Conservation (phyloP, 2,329 filamentous ascomycete genomes). For the Cladosporium colombiae region DNA sequence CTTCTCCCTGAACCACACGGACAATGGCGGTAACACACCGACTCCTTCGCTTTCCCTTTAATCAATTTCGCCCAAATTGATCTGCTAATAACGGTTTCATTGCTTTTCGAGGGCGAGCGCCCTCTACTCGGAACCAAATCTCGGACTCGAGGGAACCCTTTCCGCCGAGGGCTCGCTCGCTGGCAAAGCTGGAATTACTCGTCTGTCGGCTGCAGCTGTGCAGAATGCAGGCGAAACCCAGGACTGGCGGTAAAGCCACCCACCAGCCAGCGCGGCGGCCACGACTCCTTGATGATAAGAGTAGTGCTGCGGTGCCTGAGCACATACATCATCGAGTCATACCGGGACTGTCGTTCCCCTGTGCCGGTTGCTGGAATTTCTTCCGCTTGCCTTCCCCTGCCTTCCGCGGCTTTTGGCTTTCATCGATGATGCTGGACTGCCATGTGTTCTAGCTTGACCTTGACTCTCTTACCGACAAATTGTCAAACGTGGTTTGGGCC, state of each 20-base stretch:
- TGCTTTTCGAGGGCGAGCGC: not conserved
- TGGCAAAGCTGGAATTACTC: not conserved
- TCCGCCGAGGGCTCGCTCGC: not conserved
- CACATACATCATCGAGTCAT: slow-evolving; percentile 14
- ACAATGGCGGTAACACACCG: slow-evolving; percentile 19
- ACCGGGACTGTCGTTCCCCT: not conserved
- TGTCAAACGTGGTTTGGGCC: not conserved
- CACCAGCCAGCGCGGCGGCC: not conserved
- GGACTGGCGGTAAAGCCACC: slow-evolving; percentile 14
- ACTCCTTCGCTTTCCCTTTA: slow-evolving; percentile 8
- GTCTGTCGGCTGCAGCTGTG: slow-evolving; percentile 8
- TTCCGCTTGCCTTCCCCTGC: not conserved
- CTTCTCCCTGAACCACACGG: not conserved
- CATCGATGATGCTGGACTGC: slow-evolving; percentile 8
- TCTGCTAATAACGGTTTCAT: slow-evolving; percentile 10
- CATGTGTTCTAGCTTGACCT: not conserved
- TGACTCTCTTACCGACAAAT: slow-evolving; percentile 10
- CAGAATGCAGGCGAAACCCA: slow-evolving; percentile 14
- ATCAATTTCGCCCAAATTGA: slow-evolving; percentile 15
- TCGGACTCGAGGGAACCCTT: not conserved
- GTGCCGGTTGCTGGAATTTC: not conserved
- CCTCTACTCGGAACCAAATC: not conserved
- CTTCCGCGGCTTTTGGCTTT: not conserved
- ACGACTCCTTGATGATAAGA: not conserved
- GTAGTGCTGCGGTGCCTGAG: not conserved